Evolutionary conservation across 768 basidiomycete genomes (phyloP), one percentile per base, ranked within the genome.

Genomic region (Suillus clintonianus): DNA sequence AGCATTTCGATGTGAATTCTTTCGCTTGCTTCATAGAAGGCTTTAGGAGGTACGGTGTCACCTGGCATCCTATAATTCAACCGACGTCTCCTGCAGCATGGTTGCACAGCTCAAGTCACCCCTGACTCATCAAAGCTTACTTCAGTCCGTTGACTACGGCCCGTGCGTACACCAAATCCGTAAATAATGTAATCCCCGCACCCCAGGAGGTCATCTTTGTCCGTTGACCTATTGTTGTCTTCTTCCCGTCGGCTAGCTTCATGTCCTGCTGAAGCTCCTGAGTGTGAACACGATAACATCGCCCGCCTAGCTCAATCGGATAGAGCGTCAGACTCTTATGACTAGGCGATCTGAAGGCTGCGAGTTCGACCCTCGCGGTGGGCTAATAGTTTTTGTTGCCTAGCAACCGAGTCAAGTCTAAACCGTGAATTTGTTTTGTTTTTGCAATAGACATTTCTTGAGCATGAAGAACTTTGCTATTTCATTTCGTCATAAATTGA

Each of bases 231-330:
- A 50, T 50, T 50, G 7, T 54, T 22, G 6, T n/a, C 53, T n/a
- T n/a, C n/a, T n/a, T 54, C 17, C 55, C 55, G 55, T 56, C 55
- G 55, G 55, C 10, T 3, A 27, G 22, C 37, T 7, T 27, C 36
- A 17, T 9, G 24, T 5, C 15, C 22, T 6, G 15, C 4, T 14
- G 22, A 27, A 24, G 4, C 5, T 0, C 1, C 9, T 37, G 5
- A 2, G 15, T 37, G 22, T 39, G 15, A 2, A 11, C 7, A 37
- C 22, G 14, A 32, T 39, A 15, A 3, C 6, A 62, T 60, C 67
- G 83, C 83, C 84, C 81, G 83, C 83, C 83, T 85, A 85, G 84
- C 83, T 85, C 84, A 84, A 84, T 84, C 82, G 83, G 83, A 84
- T 85, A 84, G 83, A 85, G 83, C 83, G 83, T 84, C 83, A 85